Conservation (phyloP, 2,329 filamentous ascomycete genomes). For the Penicillium sp. region DNA sequence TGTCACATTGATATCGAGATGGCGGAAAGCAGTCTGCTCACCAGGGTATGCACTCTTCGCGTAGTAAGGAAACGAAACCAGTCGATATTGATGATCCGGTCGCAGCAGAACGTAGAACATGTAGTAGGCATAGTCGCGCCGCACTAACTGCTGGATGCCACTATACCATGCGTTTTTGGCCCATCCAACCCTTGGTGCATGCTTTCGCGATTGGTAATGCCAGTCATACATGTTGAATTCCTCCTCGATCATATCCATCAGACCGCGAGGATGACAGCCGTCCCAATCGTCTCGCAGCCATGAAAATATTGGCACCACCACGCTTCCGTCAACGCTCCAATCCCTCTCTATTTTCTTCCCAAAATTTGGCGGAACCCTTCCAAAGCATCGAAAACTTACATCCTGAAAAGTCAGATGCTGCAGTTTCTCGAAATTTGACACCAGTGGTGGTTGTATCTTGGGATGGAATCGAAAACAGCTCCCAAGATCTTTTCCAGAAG, state of each 20-base stretch:
- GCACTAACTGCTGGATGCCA: slow-evolving; percentile 3
- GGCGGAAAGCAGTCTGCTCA: background rate
- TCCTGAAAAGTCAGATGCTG: too few species aligned
- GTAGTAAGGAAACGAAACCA: slow-evolving; percentile 3
- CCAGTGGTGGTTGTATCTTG: too few species aligned
- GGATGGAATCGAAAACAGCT: too few species aligned
- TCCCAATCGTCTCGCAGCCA: background rate
- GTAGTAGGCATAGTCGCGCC: slow-evolving; percentile 3
- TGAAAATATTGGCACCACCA: background rate
- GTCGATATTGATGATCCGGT: slow-evolving; percentile 1
- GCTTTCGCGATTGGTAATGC: background rate
- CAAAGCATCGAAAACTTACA: too few species aligned
- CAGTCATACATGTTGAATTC: background rate
- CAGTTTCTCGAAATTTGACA: too few species aligned
- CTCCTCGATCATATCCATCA: background rate
- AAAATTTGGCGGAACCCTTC: too few species aligned
- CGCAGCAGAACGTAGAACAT: slow-evolving; percentile 1
- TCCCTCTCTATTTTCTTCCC: too few species aligned
- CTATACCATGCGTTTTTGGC: background rate
- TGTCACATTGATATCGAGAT: background rate
- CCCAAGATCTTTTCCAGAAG: too few species aligned
- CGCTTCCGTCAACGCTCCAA: background rate
- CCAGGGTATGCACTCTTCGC: slow-evolving; percentile 1
- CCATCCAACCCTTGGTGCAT: background rate
- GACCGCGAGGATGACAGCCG: background rate